Evolutionary conservation across 2,329 filamentous ascomycete genomes (phyloP).

Genomic region (Trichoderma polysporum): DNA sequence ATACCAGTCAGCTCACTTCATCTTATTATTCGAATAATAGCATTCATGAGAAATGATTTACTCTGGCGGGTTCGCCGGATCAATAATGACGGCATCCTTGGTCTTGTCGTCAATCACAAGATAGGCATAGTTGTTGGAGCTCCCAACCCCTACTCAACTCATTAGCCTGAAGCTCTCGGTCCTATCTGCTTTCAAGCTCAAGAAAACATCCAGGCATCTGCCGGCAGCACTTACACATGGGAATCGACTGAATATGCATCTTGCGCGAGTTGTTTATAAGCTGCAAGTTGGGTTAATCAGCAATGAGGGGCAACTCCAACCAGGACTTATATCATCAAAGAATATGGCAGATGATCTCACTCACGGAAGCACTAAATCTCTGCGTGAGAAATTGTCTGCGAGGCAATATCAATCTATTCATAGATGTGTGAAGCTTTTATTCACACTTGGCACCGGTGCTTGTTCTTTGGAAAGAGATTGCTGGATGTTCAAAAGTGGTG

Average conservation of each 20-base stretch:
- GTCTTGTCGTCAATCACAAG: constrained; percentile 76
- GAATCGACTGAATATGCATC: constrained; percentile 87
- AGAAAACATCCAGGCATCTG: background rate
- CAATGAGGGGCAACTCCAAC: constrained; percentile 16
- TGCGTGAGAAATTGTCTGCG: constrained; percentile 10
- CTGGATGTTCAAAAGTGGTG: background rate
- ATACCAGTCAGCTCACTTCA: constrained; percentile 9
- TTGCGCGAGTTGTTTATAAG: constrained; percentile 26
- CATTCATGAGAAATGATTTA: constrained; percentile 36
- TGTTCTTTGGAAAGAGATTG: background rate
- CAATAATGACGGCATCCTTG: constrained; percentile 75
- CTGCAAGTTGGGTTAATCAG: constrained; percentile 4
- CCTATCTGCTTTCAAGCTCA: background rate
- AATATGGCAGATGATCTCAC: background rate
- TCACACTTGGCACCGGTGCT: background rate
- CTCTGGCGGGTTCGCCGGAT: constrained; percentile 78
- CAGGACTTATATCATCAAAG: constrained; percentile 13
- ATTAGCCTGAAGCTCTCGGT: background rate
- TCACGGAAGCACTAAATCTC: constrained; percentile 14
- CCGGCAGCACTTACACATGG: constrained; percentile 68
- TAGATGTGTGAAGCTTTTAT: background rate
- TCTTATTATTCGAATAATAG: background rate
- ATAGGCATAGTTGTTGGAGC: constrained; percentile 81
- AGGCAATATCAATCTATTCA: constrained; percentile 16
- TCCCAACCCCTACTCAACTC: constrained; percentile 64